Conservation (phyloP, 148 eudicot species). For the Diospyros kaki region DNA sequence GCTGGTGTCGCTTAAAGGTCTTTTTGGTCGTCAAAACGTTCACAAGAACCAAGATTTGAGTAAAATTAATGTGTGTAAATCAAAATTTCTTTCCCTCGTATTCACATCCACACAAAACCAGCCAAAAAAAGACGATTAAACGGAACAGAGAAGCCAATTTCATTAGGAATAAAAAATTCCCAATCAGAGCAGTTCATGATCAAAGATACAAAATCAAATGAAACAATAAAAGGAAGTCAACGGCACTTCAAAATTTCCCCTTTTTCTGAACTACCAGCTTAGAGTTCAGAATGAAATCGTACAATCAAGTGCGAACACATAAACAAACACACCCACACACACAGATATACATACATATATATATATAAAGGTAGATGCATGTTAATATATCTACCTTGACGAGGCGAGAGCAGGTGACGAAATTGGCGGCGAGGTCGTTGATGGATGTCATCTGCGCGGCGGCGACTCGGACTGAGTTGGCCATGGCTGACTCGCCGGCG, state of each 20-base stretch:
- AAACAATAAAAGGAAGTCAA: neutral
- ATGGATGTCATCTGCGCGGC: conserved; percentile 93
- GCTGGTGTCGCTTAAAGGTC: neutral
- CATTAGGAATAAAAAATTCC: too few species aligned
- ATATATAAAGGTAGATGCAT: neutral
- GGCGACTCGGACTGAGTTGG: conserved; percentile 68
- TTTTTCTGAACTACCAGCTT: neutral
- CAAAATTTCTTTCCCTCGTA: too few species aligned
- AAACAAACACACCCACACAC: neutral
- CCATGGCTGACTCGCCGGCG: conserved; percentile 43
- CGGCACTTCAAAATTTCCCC: neutral
- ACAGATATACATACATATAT: neutral
- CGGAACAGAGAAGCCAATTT: too few species aligned
- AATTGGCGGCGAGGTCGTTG: conserved; percentile 76
- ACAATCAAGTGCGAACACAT: neutral
- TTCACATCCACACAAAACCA: too few species aligned
- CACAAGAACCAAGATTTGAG: neutral
- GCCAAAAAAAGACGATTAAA: too few species aligned
- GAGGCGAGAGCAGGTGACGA: conserved; percentile 78
- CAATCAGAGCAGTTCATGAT: neutral
- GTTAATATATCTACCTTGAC: conserved; percentile 37
- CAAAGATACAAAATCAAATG: neutral
- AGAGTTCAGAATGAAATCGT: neutral
- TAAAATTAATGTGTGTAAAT: too few species aligned
- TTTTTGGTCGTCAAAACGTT: neutral